Base-by-base conservation (phyloP, 2,329 filamentous ascomycete genomes). In the Alternaria ventricosa region DNA sequence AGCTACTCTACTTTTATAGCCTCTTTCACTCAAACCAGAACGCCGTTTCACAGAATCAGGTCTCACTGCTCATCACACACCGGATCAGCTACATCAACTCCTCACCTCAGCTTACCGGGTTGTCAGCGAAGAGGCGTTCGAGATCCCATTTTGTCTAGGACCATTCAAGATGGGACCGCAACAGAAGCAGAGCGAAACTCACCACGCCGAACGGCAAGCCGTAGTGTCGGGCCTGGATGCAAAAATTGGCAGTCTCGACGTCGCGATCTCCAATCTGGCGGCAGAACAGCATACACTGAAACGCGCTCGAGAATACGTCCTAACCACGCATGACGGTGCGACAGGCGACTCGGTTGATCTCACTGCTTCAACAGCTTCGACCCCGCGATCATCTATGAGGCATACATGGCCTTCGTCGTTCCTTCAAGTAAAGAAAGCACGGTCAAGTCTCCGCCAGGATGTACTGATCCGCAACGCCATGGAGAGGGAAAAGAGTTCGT, bases 61-160 rank as follows among this genome's bases (percentile, higher is more conserved):
- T 7, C 1, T n/a, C 4, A 8, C 15, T 2, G 5, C 7, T 36
- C 33, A 36, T n/a, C n/a, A 0, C 36, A 41, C 1, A 6, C n/a
- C 9, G 1, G 5, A 18, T 41, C 15, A 2, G 15, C 9, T 2
- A 1, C 15, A 41, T 41, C 36, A 18, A 11, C 1, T 0, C 1
- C 18, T 10, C 8, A 10, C 5, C 1, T 41, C 9, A 2, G 6
- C 5, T 41, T 41, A 18, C n/a, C 9, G n/a, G 36, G n/a, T 2
- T 18, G 9, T 6, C n/a, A 18, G 5, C 36, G 0, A 6, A 18
- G 4, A 10, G 8, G 0, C n/a, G 9, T 41, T 1, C n/a, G 0
- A 3, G 0, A 41, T 41, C 1, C 9, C 2, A 6, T 18, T 0
- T 18, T 1, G 0, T 6, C n/a, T 11, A 9, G 3, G 1, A 1